Evolutionary conservation across 768 basidiomycete genomes (phyloP), one percentile per base, ranked within the genome.

Genomic region (Rhizopogon vesiculosus): DNA sequence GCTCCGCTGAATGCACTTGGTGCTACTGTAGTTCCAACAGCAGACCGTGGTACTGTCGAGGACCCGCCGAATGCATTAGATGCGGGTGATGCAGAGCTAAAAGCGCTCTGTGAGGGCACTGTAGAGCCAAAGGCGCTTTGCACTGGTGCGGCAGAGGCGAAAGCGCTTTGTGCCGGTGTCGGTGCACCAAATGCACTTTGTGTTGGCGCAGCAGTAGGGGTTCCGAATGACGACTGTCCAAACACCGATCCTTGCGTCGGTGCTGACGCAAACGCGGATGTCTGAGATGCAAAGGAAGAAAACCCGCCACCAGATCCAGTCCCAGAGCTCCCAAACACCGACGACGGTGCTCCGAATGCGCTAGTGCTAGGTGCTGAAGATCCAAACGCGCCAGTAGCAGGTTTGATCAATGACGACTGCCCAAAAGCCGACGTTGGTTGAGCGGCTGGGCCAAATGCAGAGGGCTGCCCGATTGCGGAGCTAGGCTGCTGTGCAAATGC

Each of bases 381-480:
- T 42, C 74, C 68, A 54, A 86, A 86, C 2, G 79, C 80, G 2
- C 82, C 81, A 5, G 77, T 69, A 4, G 77, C 73, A 5, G 82
- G 77, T 57, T 78, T 79, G 55, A 83, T 76, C 22, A 82, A 54
- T 33, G 61, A 33, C 0, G 74, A 66, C 45, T 74, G 67, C n/a
- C 70, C 66, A n/a, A 73, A 74, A 28, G 66, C 67, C 2, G 67
- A 66, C 16, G 54, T 57, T 22, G 54, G 45, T 16, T 57, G 55
- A 10, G 41, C 19, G 0, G 74, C 51, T 43, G 74, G 70, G 3
- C 74, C 72, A 52, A 78, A 76, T 25, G 64, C 59, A 19, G 77
- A 70, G 42, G 53, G 70, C 19, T 66, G 69, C 43, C 25, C 25
- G 5, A 25, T 25, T 5, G 5, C 25, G 5, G 69, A 60, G 9